Evolutionary conservation across 768 basidiomycete species (phyloP).

Genomic region (Trametopsis cervina): DNA sequence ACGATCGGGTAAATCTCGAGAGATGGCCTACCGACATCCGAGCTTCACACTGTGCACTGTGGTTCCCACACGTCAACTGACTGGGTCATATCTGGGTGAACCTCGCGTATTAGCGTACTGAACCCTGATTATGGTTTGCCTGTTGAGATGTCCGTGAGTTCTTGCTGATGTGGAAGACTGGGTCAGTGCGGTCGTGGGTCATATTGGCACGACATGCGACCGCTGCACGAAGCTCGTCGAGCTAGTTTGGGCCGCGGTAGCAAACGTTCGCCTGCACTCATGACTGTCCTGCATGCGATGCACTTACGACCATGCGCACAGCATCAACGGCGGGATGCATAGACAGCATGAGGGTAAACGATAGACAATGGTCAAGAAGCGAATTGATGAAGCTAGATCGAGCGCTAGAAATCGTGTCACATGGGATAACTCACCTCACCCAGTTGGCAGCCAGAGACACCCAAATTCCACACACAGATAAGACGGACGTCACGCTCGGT

Average conservation of each 20-base stretch:
- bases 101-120: constrained; percentile 5
- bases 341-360: background rate
- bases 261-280: background rate
- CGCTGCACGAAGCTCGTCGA: background rate
- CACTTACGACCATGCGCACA: too few relatives aligned
- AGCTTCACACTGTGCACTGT: constrained; percentile 10
- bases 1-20: constrained; percentile 24
- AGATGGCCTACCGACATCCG: constrained; percentile 16
- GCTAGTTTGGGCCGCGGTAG: too few relatives aligned
- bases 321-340: too few relatives aligned
- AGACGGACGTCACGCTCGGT: too few relatives aligned
- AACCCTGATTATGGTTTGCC: constrained; percentile 6
- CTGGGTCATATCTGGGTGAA: constrained; percentile 6
- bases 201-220: background rate
- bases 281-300: background rate
- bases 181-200: constrained; percentile 1
- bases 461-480: too few relatives aligned
- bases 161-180: constrained; percentile 5
- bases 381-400: background rate
- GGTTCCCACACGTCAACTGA: constrained; percentile 18
- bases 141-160: constrained; percentile 4
- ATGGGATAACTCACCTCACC: background rate
- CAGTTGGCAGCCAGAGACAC: background rate
- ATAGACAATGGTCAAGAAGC: too few relatives aligned
- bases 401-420: background rate